These are phyloP conservation scores for Ganoderma leucocontextum DNA, from an alignment of 1,284 basidiomycete species.

Conservation along the genomic window DNA sequence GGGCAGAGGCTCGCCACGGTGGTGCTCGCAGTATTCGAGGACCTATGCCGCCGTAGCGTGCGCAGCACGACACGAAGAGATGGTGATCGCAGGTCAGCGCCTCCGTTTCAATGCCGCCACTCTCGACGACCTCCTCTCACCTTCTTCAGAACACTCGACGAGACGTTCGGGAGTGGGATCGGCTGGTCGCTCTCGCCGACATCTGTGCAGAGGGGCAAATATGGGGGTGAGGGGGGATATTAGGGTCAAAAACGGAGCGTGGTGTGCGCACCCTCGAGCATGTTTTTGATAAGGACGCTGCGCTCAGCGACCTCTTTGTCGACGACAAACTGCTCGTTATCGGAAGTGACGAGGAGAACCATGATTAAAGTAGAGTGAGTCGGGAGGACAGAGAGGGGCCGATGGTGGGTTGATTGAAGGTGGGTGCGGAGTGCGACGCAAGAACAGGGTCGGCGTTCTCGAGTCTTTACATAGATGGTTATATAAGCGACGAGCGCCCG, in stretches of 20 bases:
- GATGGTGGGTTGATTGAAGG: constrained; percentile 30
- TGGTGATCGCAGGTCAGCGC: neutral
- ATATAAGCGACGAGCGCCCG: constrained; percentile 40
- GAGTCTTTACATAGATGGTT: constrained; percentile 19
- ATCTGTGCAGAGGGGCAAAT: constrained; percentile 60
- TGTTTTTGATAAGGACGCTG: constrained; percentile 97
- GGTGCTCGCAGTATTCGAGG: constrained; percentile 99
- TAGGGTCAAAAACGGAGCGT: neutral
- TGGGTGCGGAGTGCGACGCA: constrained; percentile 35
- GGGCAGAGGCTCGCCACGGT: constrained; percentile 96
- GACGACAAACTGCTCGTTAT: constrained; percentile 95
- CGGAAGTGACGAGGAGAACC: constrained; percentile 89
- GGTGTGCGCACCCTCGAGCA: constrained; percentile 89
- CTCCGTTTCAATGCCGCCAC: neutral
- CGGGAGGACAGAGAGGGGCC: constrained; percentile 17
- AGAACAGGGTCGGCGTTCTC: constrained; percentile 19
- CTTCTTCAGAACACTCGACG: constrained; percentile 97
- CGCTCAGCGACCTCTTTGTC: constrained; percentile 96
- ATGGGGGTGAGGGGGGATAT: neutral
- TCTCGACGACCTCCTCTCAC: constrained; percentile 51
- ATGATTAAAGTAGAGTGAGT: constrained; percentile 49
- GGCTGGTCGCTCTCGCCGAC: constrained; percentile 92
- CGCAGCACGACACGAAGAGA: constrained; percentile 16
- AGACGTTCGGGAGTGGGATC: constrained; percentile 97
- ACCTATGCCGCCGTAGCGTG: constrained; percentile 61